A percentile compares a stretch with the other conserved stretches of the same genome.
These are phyloP conservation scores for Baudoinia panamericana DNA, from an alignment of 495 filamentous ascomycete species.

Conservation along the genomic window DNA sequence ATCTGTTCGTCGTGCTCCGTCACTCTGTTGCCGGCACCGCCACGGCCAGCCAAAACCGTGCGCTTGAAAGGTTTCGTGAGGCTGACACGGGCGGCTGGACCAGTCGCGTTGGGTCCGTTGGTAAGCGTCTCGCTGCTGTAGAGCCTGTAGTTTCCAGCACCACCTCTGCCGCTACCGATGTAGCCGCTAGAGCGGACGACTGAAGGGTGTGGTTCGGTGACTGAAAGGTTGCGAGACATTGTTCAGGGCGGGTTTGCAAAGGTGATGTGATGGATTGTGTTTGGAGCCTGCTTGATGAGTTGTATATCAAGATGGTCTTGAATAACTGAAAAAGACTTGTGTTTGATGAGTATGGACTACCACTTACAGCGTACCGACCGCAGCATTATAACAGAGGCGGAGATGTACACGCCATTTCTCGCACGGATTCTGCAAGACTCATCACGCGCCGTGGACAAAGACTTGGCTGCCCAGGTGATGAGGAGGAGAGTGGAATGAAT, in stretches of 20 bases:
- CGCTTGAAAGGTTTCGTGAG: constrained; percentile 19
- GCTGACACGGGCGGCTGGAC: constrained; percentile 38
- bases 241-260: constrained; percentile 17
- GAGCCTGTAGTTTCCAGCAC: constrained; percentile 66
- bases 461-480: background rate
- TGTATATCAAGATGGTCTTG: no score
- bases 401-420: no score
- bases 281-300: no score
- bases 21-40: constrained; percentile 72
- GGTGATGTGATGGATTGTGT: constrained; percentile 7
- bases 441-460: constrained; percentile 2
- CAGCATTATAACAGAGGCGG: no score
- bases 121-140: constrained; percentile 53
- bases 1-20: constrained; percentile 44
- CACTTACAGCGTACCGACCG: no score
- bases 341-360: no score
- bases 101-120: constrained; percentile 40
- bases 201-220: constrained; percentile 72
- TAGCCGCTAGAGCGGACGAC: constrained; percentile 41
- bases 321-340: no score
- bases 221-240: constrained; percentile 38
- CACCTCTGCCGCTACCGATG: constrained; percentile 71
- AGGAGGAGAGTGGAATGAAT: constrained; percentile 1
- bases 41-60: constrained; percentile 47
- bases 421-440: background rate